These are phyloP conservation scores for Nemania bipapillata DNA, from an alignment of 2,329 filamentous ascomycete genomes.

Conservation along the genomic window DNA sequence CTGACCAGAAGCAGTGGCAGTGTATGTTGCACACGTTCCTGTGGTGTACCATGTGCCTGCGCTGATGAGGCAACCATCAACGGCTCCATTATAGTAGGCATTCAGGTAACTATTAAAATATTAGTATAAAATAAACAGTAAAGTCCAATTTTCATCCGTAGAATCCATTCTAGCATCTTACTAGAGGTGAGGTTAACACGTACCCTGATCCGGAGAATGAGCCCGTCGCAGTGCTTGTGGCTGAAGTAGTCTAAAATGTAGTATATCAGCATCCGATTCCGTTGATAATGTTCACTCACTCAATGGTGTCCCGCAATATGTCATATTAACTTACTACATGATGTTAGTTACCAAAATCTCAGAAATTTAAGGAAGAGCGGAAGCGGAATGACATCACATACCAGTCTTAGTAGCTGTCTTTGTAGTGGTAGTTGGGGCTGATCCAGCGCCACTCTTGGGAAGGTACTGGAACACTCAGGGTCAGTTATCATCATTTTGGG, in stretches of 20 bases:
- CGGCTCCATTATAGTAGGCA: conserved; percentile 60
- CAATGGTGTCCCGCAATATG: background rate
- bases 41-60: conserved; percentile 73
- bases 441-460: conserved; percentile 60
- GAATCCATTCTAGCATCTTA: background rate
- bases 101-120: conserved; percentile 61
- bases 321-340: conserved; percentile 21
- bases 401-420: conserved; percentile 50
- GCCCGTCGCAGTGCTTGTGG: conserved; percentile 53
- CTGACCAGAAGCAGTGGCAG: conserved; percentile 57
- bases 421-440: conserved; percentile 48
- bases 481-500: no score
- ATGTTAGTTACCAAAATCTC: conserved; percentile 3
- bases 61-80: conserved; percentile 73
- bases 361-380: background rate
- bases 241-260: conserved; percentile 45
- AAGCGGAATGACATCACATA: conserved; percentile 9
- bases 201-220: conserved; percentile 61
- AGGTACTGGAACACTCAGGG: conserved; percentile 57
- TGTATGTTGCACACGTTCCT: conserved; percentile 75
- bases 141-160: background rate
- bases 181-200: background rate
- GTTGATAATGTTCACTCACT: conserved; percentile 41
- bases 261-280: background rate
- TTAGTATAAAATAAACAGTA: background rate